These are phyloP conservation scores for Datura wrightii DNA, from an alignment of 257 asterid species.

Conservation along the genomic window DNA sequence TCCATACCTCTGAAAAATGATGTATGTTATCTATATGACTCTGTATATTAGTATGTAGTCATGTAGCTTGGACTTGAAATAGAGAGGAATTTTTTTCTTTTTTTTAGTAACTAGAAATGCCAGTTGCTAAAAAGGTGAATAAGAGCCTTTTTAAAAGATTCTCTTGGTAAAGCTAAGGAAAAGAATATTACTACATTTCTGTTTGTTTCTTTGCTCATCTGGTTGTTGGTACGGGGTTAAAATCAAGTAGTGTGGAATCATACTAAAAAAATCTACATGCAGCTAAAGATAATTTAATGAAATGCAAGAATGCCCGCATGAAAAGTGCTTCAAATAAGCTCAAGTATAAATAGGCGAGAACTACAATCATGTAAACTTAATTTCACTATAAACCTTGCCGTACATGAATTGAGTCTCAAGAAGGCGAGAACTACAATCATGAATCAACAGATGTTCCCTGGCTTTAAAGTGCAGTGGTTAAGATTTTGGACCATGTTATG, in stretches of 20 bases:
- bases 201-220: not conserved
- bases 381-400: not conserved
- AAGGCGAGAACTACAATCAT: slow-evolving; percentile 18
- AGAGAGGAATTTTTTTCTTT: not conserved
- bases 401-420: not conserved
- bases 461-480: slow-evolving; percentile 4
- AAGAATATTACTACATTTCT: not conserved
- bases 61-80: slow-evolving; percentile 22
- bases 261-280: not conserved
- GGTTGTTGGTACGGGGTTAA: not conserved
- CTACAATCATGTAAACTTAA: not conserved
- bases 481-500: not conserved
- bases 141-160: not conserved
- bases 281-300: slow-evolving; percentile 1
- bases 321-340: not conserved
- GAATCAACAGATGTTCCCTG: not conserved
- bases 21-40: not conserved
- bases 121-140: not conserved
- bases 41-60: not conserved
- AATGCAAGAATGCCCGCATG: slow-evolving; percentile 6
- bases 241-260: not conserved
- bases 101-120: not conserved
- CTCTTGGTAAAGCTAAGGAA: not conserved
- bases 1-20: slow-evolving; percentile 22
- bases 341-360: not conserved